phyloP scores from a whole-genome alignment of 1,139 yeast genomes.

The Yamadazyma songkhlaensis region DNA sequence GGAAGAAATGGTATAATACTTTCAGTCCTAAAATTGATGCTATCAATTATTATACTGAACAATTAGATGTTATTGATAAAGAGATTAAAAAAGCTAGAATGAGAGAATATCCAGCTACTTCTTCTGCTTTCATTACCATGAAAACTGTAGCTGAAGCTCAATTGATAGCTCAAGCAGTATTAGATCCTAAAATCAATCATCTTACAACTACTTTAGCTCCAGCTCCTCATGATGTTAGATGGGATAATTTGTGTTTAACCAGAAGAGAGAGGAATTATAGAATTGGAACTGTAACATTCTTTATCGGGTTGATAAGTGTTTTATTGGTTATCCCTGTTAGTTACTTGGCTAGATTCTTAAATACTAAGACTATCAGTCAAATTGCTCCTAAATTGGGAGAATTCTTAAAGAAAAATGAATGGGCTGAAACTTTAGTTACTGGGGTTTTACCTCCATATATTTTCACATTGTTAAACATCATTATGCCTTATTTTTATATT shows the following conservation, averaged over 20 bases:
- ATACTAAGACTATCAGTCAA: constrained; percentile 63
- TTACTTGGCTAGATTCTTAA: constrained; percentile 68
- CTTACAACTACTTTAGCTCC: constrained; percentile 77
- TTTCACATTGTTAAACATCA: constrained; percentile 69
- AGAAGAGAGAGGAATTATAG: constrained; percentile 55
- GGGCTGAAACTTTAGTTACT: constrained; percentile 64
- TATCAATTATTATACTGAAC: constrained; percentile 56
- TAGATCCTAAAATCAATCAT: constrained; percentile 75
- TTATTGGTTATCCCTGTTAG: constrained; percentile 73
- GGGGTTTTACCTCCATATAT: constrained; percentile 77
- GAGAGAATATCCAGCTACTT: constrained; percentile 61
- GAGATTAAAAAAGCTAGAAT: constrained; percentile 55
- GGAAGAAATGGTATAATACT: constrained; percentile 49
- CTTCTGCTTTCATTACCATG: constrained; percentile 78
- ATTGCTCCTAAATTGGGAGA: constrained; percentile 74
- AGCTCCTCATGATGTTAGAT: constrained; percentile 81
- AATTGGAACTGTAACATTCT: constrained; percentile 58
- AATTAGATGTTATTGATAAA: constrained; percentile 55
- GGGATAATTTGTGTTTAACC: constrained; percentile 71
- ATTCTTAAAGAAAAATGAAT: constrained; percentile 52
- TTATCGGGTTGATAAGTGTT: constrained; percentile 62
- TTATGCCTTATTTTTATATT: constrained; percentile 73
- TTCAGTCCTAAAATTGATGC: constrained; percentile 63
- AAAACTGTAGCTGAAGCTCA: constrained; percentile 84
- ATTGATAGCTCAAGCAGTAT: constrained; percentile 83